Evolutionary conservation across 2,329 filamentous ascomycete genomes (phyloP), one percentile per base, ranked within the genome.

Genomic region (Aspergillus brasiliensis): DNA sequence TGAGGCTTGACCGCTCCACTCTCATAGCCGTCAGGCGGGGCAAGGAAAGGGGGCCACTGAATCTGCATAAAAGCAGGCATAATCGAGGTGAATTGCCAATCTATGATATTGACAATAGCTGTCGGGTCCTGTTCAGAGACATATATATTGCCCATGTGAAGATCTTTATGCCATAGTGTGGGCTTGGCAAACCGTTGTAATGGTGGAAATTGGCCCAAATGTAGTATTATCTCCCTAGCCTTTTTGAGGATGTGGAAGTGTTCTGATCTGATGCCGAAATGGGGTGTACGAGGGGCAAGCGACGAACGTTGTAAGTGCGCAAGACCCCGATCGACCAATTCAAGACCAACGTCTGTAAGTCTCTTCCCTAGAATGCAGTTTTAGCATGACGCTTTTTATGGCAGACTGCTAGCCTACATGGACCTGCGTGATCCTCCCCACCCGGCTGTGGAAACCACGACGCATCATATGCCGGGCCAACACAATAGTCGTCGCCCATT

Each of bases 141-240:
- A 48, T 62, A 69, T 42, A 68, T 65, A 54, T 69, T 69, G n/a
- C 66, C 65, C 54, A 66, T 25, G 53, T 67, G 66, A 37, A 66
- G 61, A 44, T 66, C 65, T 8, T 13, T 42, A 27, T 68, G 65
- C 64, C 65, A 67, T 10, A 69, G 51, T 4, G 54, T 60, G 46
- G 65, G 64, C 38, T 55, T 57, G 7, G 58, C 58, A 17, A 48
- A 47, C 4, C 46, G 48, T 10, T 56, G 48, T 0, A 61, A 13
- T 11, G 28, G 23, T 44, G 65, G 19, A 21, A 25, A 48, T 4
- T 8, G 28, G 8, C 44, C 57, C n/a, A 66, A 21, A 7, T n/a
- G 51, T 25, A 51, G 56, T 17, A 64, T 62, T 13, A 51, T 38
- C 13, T 63, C 49, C 37, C 13, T 52, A 1, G 51, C 57, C 38